Evolutionary conservation across 176 grass and related monocot species (phyloP).

Genomic region (Dendrocalamus sinicus): DNA sequence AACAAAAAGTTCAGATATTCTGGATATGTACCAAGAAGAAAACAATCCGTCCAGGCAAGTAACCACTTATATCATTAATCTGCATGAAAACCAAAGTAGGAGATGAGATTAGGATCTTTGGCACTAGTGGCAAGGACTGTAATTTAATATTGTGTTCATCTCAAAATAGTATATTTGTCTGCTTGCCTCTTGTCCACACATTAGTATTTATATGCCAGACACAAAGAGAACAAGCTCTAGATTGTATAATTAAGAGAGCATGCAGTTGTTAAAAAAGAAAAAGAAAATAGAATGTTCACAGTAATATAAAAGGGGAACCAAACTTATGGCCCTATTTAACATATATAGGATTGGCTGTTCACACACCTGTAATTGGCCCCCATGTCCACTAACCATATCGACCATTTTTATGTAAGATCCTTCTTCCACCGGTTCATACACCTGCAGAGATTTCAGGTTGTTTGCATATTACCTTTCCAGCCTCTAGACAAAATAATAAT

Average conservation of each 20-base stretch:
- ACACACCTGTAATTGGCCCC: constrained; percentile 80
- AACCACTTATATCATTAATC: constrained; percentile 97
- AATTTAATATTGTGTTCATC: constrained; percentile 14
- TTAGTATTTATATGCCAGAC: constrained; percentile 29
- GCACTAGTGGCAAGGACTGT: constrained; percentile 15
- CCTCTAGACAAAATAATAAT: constrained; percentile 18
- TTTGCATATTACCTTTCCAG: constrained; percentile 35
- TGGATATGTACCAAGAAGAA: constrained; percentile 87
- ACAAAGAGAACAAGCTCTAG: not conserved
- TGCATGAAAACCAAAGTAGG: constrained; percentile 50
- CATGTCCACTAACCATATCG: constrained; percentile 86
- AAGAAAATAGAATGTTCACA: not conserved
- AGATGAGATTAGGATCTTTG: constrained; percentile 33
- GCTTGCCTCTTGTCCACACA: constrained; percentile 15
- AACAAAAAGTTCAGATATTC: constrained; percentile 25
- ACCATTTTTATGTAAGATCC: constrained; percentile 99
- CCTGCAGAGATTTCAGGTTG: constrained; percentile 51
- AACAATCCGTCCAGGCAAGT: constrained; percentile 93
- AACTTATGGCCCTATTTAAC: constrained; percentile 35
- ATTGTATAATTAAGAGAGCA: constrained; percentile 1
- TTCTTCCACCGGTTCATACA: constrained; percentile 90
- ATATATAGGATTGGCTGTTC: constrained; percentile 10
- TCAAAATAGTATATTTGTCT: constrained; percentile 16
- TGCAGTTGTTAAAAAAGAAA: constrained; percentile 20
- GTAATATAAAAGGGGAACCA: constrained; percentile 13